Base-by-base conservation (phyloP, 305 asterid species). In the Fraxinus ornus region DNA sequence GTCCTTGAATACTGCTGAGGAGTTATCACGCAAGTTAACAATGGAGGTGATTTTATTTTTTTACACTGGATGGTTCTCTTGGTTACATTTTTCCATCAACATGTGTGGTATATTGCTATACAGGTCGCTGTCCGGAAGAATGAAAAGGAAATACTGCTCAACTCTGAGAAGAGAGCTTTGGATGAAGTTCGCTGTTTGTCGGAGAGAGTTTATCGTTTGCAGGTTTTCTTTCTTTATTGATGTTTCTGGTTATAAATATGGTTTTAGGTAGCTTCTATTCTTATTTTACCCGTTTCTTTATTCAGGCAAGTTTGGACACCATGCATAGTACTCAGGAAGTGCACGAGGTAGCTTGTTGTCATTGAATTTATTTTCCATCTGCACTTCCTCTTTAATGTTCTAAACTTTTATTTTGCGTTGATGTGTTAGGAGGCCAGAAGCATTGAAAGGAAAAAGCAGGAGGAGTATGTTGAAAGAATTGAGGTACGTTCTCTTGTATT, bases 91-190 rank as follows among this genome's bases (percentile, higher is more conserved):
- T 72, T 21, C 73, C 21, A 24, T 37, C 10, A 79, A 82, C 36
- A 30, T 41, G 60, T 64, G 79, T 47, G 35, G 55, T 70, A 1
- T 81, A 19, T 86, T 80, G 37, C 82, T 28, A 10, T 77, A n/a
- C 70, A 93, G 98, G 90, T 90, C 30, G 88, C 97, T 73, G 74
- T 91, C 80, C 83, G 92, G 86, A 93, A 94, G 91, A 89, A 90
- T 66, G 98, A 96, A 87, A 94, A 91, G 87, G 97, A 92, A 86
- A 84, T 91, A 84, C 83, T 92, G 74, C 84, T 86, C 75, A 91
- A 89, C 84, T 88, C 99, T 24, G 98, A 96, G 86, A 94, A 92
- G 89, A 92, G 98, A 91, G 98, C 99, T 52, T 89, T 89, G 68
- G 97, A 94, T 85, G 99, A 94, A 91, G 94, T 91, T 83, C 92